A percentile compares a stretch with the other conserved stretches of the same genome.
These are phyloP conservation scores for Myriosclerotinia curreyana DNA, from an alignment of 2,329 filamentous ascomycete genomes.

Conservation along the genomic window DNA sequence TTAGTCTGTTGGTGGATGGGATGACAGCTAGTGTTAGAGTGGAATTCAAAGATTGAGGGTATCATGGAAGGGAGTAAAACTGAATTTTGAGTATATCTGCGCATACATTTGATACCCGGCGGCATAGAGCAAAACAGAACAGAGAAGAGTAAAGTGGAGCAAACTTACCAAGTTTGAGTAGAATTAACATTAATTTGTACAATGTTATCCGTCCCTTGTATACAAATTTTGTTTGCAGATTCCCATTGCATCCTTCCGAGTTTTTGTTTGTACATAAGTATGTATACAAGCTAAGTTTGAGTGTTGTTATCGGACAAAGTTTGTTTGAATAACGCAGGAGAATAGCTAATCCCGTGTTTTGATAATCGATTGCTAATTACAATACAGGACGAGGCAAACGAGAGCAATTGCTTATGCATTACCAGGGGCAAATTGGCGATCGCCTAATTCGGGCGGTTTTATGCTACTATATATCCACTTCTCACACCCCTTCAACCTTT, in stretches of 20 bases:
- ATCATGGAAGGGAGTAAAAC: background rate
- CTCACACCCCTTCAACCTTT: background rate
- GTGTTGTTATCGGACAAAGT: background rate
- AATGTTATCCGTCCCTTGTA: background rate
- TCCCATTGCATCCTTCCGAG: background rate
- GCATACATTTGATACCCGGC: slow-evolving; percentile 12
- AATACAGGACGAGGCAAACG: background rate
- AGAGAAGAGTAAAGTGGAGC: background rate
- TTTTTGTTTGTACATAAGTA: background rate
- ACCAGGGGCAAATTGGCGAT: background rate
- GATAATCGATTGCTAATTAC: background rate
- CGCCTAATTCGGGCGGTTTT: background rate
- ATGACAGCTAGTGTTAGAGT: slow-evolving; percentile 68
- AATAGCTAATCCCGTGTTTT: background rate
- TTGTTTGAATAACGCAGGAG: background rate
- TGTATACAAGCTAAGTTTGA: background rate
- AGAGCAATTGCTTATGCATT: background rate
- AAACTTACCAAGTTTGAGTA: background rate
- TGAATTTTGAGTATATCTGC: slow-evolving; percentile 18
- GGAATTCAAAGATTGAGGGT: slow-evolving; percentile 44
- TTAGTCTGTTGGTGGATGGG: slow-evolving; percentile 81
- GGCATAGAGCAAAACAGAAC: background rate
- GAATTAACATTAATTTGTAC: background rate
- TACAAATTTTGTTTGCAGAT: background rate
- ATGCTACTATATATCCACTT: background rate